phyloP scores from a whole-genome alignment of 2,329 filamentous ascomycete species.

The Hyphodiscus sp. region DNA sequence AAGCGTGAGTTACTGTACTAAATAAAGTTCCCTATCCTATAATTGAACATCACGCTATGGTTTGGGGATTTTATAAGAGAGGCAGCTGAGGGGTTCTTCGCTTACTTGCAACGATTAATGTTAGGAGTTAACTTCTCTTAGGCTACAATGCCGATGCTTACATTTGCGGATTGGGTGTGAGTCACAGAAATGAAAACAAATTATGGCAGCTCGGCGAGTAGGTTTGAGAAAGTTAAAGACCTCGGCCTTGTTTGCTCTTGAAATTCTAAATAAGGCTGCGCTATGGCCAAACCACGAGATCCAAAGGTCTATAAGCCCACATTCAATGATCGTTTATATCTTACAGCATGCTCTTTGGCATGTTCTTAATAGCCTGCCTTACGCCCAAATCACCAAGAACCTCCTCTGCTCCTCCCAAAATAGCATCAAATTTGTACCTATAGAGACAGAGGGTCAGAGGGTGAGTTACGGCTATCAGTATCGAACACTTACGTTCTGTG shows the following conservation, averaged over 20 bases:
- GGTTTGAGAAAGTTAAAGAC: too few species aligned
- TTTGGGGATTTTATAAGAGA: too few species aligned
- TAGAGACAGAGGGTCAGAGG: conserved; percentile 29
- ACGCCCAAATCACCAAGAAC: conserved; percentile 76
- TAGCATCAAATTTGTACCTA: conserved; percentile 63
- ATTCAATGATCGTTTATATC: neutral
- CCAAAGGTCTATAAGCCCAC: neutral
- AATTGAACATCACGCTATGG: too few species aligned
- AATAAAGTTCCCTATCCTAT: too few species aligned
- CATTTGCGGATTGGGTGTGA: too few species aligned
- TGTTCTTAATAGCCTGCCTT: conserved; percentile 73
- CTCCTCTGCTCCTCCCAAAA: conserved; percentile 76
- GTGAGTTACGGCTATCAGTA: neutral
- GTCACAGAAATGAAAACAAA: too few species aligned
- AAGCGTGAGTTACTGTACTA: too few species aligned
- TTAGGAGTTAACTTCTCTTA: too few species aligned
- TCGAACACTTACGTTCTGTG: conserved; percentile 49
- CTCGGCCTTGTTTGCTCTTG: neutral
- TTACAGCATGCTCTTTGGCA: conserved; percentile 79
- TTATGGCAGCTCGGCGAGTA: too few species aligned
- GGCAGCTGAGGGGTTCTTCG: too few species aligned
- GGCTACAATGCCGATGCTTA: too few species aligned
- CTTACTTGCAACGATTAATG: too few species aligned
- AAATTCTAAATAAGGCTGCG: neutral
- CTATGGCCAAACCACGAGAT: neutral